Evolutionary conservation across 2,329 filamentous ascomycete species (phyloP).

Genomic region (Leptographium radiaticola): DNA sequence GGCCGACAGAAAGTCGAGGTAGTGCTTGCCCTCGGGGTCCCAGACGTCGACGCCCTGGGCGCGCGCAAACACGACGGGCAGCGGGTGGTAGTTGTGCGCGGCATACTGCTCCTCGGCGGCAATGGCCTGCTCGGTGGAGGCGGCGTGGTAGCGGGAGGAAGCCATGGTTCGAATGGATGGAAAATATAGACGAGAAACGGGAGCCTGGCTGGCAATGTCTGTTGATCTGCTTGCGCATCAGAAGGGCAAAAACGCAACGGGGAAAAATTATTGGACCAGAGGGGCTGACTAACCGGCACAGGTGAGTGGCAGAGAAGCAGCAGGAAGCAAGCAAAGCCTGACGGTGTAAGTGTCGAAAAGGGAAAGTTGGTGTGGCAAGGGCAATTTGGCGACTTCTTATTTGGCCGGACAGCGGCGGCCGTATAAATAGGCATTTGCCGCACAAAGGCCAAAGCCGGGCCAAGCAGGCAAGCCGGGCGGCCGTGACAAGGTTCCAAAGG

Average conservation of each 20-base stretch:
- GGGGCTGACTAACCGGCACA: too few species aligned
- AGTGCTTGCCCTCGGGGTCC: conserved; percentile 92
- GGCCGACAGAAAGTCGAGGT: conserved; percentile 94
- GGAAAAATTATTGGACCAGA: too few species aligned
- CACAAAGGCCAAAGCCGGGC: not conserved
- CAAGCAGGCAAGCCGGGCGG: not conserved
- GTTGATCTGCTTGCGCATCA: too few species aligned
- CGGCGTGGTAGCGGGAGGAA: conserved; percentile 50
- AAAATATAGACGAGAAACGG: too few species aligned
- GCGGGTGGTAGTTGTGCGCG: conserved; percentile 96
- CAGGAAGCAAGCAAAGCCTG: not conserved
- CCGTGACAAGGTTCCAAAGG: not conserved
- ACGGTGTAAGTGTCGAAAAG: too few species aligned
- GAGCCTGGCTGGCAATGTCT: too few species aligned
- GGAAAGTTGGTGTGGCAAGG: too few species aligned
- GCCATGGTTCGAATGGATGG: conserved; percentile 8
- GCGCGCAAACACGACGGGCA: conserved; percentile 83
- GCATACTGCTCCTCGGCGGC: conserved; percentile 69
- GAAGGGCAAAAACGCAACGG: too few species aligned
- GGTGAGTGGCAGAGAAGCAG: not conserved
- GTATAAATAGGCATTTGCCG: conserved; percentile 1
- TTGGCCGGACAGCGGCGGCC: not conserved
- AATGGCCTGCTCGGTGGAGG: conserved; percentile 71
- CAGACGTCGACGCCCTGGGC: conserved; percentile 82
- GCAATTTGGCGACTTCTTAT: too few species aligned